Percentiles rank a stretch among this genome's conserved stretches.
These are phyloP conservation scores for Dactylonectria estremocensis DNA, from an alignment of 2,329 filamentous ascomycete genomes.

Conservation along the genomic window DNA sequence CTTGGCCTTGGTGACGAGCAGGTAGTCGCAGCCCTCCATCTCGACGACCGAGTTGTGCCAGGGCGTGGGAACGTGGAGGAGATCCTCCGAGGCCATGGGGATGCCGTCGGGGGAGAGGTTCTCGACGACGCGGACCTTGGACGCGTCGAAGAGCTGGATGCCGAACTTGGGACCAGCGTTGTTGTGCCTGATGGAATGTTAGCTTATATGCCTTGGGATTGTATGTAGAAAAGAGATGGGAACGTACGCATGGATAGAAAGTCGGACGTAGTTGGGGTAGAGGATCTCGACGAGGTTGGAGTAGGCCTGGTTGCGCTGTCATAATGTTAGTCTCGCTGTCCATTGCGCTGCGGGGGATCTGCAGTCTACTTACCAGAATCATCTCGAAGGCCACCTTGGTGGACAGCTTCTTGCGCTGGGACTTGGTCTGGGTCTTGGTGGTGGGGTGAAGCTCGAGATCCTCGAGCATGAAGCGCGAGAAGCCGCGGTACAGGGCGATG, in stretches of 20 bases:
- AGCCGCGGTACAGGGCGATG: constrained; percentile 71
- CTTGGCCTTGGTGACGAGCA: constrained; percentile 44
- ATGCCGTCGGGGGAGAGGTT: constrained; percentile 47
- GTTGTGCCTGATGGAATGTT: constrained; percentile 46
- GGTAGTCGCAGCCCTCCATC: constrained; percentile 36
- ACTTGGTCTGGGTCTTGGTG: constrained; percentile 46
- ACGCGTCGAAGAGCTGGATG: constrained; percentile 55
- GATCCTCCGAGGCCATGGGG: constrained; percentile 38
- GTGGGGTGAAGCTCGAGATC: constrained; percentile 49
- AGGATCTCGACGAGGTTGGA: constrained; percentile 63
- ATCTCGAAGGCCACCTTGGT: constrained; percentile 53
- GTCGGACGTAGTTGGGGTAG: constrained; percentile 61
- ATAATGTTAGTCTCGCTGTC: background rate
- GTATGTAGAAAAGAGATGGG: background rate
- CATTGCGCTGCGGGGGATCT: background rate
- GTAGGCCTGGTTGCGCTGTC: constrained; percentile 61
- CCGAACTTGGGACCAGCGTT: constrained; percentile 60
- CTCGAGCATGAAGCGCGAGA: constrained; percentile 70
- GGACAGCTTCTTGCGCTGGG: constrained; percentile 50
- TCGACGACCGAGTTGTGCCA: constrained; percentile 61
- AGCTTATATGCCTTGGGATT: no score
- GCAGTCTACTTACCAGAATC: constrained; percentile 46
- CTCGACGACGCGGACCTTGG: constrained; percentile 50
- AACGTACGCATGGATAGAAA: constrained; percentile 63
- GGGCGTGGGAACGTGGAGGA: constrained; percentile 57